phyloP scores from a whole-genome alignment of 176 grass and related monocot species.

The Juncus inflexus region DNA sequence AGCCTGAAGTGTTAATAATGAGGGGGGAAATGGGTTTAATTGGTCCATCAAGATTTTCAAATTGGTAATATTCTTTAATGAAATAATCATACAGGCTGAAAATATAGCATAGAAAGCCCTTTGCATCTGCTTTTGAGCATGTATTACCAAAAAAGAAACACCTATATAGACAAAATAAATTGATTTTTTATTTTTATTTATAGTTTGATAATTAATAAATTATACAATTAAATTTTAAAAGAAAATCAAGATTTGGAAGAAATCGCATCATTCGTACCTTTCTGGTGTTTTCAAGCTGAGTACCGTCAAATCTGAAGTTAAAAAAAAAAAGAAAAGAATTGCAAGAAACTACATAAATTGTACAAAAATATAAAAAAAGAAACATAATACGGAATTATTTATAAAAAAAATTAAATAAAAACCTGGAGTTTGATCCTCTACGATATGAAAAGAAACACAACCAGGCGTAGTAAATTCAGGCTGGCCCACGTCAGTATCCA shows the following conservation, averaged over 20 bases:
- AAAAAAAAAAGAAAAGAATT: slow-evolving; percentile 6
- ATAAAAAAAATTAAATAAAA: not conserved
- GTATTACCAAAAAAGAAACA: slow-evolving; percentile 67
- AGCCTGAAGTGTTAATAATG: slow-evolving; percentile 86
- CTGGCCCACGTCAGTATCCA: slow-evolving; percentile 84
- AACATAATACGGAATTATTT: not conserved
- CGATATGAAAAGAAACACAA: slow-evolving; percentile 64
- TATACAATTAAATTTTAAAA: not conserved
- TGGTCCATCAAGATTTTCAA: slow-evolving; percentile 22
- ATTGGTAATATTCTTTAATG: slow-evolving; percentile 34
- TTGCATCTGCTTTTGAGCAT: slow-evolving; percentile 44
- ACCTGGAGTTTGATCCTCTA: slow-evolving; percentile 56
- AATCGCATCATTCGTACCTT: slow-evolving; percentile 32
- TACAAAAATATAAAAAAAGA: slow-evolving; percentile 1
- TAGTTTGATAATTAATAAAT: not conserved
- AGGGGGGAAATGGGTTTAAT: slow-evolving; percentile 41
- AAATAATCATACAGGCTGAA: slow-evolving; percentile 65
- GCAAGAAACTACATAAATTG: slow-evolving; percentile 8
- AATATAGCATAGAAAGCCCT: slow-evolving; percentile 48
- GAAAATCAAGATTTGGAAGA: not conserved
- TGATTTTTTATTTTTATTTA: not conserved
- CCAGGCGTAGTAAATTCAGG: slow-evolving; percentile 67
- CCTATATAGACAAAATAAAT: slow-evolving; percentile 19
- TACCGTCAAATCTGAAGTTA: slow-evolving; percentile 56
- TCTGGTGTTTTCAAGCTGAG: slow-evolving; percentile 50